phyloP scores from a whole-genome alignment of 495 filamentous ascomycete species.

The Cladorrhinum samala region DNA sequence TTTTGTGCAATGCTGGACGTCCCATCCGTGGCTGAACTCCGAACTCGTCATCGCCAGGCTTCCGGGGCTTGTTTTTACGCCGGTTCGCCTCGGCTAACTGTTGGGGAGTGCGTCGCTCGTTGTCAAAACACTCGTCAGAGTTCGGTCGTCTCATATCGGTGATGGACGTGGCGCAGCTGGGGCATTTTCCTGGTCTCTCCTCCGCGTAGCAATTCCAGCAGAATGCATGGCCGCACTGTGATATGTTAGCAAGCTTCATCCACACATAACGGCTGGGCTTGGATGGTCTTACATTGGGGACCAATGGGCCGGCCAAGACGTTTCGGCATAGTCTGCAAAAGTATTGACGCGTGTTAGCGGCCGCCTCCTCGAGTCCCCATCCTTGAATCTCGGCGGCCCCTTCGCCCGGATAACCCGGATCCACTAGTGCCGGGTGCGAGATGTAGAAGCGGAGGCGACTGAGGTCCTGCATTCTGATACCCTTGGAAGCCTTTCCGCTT shows the following conservation, averaged over 20 bases:
- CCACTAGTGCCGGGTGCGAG: conserved; percentile 8
- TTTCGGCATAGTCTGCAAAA: conserved; percentile 12
- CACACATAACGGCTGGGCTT: not conserved
- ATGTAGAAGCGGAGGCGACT: not conserved
- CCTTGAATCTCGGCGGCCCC: not conserved
- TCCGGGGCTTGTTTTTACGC: not conserved
- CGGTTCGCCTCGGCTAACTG: not conserved
- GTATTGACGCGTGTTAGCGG: not conserved
- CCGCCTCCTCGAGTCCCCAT: not conserved
- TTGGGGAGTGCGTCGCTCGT: not conserved
- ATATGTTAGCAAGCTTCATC: not conserved
- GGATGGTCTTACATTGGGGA: conserved; percentile 1
- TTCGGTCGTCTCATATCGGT: no score
- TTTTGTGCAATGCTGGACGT: no score
- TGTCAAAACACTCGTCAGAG: no score
- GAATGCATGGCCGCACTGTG: conserved; percentile 30
- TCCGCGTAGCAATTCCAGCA: conserved; percentile 23
- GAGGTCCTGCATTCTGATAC: not conserved
- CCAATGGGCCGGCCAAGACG: not conserved
- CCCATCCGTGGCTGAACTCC: conserved; percentile 6
- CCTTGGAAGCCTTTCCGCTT: not conserved
- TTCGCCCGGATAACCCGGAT: not conserved
- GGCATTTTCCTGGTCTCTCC: no score
- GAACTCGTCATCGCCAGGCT: conserved; percentile 6
- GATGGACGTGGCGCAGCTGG: no score